Conservation (phyloP, 345 rosid species). For the Melaleuca alternifolia region DNA sequence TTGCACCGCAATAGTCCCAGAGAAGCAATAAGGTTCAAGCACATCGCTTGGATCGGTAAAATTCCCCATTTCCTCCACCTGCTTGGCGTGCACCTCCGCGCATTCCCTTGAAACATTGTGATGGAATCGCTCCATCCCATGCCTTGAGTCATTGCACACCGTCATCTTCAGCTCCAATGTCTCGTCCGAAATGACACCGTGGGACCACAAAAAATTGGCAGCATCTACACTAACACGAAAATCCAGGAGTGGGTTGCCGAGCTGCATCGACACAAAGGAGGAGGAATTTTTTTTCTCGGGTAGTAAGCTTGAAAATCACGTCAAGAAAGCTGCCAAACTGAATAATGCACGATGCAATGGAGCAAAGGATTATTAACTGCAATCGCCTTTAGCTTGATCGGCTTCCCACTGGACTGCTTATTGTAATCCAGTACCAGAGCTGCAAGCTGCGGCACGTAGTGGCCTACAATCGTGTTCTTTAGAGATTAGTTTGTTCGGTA, state of each 20-base stretch:
- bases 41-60: background rate
- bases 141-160: conserved; percentile 19
- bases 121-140: background rate
- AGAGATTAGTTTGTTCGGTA: background rate
- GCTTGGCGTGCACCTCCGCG: background rate
- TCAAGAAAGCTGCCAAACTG: background rate
- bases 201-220: conserved; percentile 22
- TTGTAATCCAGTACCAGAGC: conserved; percentile 18
- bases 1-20: background rate
- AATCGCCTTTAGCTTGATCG: conserved; percentile 23
- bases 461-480: conserved; percentile 9
- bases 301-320: background rate
- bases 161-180: conserved; percentile 14
- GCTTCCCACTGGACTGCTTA: conserved; percentile 5
- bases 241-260: conserved; percentile 35
- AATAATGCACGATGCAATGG: background rate
- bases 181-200: conserved; percentile 29
- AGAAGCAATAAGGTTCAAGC: background rate
- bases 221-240: conserved; percentile 7
- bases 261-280: conserved; percentile 2
- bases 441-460: conserved; percentile 29
- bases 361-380: conserved; percentile 2
- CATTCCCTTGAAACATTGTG: background rate
- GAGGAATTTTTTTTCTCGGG: background rate
- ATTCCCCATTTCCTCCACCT: background rate